Evolutionary conservation across 73 alveolate species (phyloP), one percentile per base, ranked within the genome.

Genomic region (Paramecium tetraurelia): DNA sequence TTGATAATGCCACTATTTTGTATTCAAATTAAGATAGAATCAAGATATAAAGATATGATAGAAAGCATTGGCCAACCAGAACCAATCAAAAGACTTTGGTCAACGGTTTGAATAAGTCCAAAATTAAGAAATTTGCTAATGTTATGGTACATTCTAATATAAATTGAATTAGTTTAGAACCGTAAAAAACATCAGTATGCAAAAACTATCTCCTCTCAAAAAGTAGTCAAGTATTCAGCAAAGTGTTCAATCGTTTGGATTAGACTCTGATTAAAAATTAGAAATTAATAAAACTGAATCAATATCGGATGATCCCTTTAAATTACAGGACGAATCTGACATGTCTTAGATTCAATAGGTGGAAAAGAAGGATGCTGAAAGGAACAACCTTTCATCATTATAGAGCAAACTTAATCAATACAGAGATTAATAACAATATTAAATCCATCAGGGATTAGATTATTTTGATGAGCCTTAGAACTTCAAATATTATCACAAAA

Each of bases 51-150:
- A 29, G 87, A 29, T 33, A 31, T 75, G 57, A 33, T 31, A 29
- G 87, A 75, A 75, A 75, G 18, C 35, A 75, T 33, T 75, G 87
- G 87, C 87, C 87, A 33, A 75, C 87, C 4, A 75, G 87, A 40
- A 18, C 11, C 2, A 75, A 75, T 75, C 40, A 36, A 31, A 36
- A 75, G 18, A 75, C 22, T 2, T 75, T 75, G 16, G 48, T 75
- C 0, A 75, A 75, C 12, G 87, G 87, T 75, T 40, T 75, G 38
- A 75, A 75, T 75, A 75, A 75, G 14, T 21, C 58, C 0, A 75
- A 40, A 36, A 31, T 75, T 3, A 7, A 75, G 21, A 75, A 36
- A 40, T 31, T 33, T 10, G 87, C 48, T 36, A 36, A n/a, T 36
- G 33, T 33, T 10, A 75, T 75, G 87, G 58, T 75, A 40, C 5